phyloP scores from a whole-genome alignment of 2,329 filamentous ascomycete genomes.

The Aspergillus phoenicis region DNA sequence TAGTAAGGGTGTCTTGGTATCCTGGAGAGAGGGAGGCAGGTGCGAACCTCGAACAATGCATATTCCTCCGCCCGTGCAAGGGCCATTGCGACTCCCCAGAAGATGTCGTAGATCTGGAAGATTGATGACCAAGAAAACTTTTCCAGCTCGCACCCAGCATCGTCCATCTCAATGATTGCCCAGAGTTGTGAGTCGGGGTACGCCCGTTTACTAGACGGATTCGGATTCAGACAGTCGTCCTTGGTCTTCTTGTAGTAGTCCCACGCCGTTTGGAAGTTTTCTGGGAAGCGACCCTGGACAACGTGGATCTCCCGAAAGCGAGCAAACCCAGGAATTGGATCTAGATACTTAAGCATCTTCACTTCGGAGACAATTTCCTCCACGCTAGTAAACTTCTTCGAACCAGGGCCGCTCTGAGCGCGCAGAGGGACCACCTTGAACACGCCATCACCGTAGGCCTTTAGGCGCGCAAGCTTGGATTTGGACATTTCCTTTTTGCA shows the following conservation, averaged over 20 bases:
- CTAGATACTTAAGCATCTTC: conserved; percentile 59
- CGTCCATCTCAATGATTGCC: conserved; percentile 68
- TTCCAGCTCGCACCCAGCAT: conserved; percentile 63
- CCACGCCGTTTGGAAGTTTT: conserved; percentile 53
- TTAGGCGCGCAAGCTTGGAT: conserved; percentile 41
- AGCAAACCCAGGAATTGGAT: conserved; percentile 63
- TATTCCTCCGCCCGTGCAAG: conserved; percentile 63
- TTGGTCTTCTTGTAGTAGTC: conserved; percentile 43
- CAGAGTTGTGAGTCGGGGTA: conserved; percentile 62
- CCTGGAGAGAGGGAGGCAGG: too few relatives aligned
- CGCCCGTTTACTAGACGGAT: conserved; percentile 56
- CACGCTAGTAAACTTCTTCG: conserved; percentile 48
- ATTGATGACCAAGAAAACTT: conserved; percentile 45
- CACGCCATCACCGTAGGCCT: conserved; percentile 46
- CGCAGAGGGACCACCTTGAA: conserved; percentile 54
- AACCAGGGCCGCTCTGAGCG: conserved; percentile 43
- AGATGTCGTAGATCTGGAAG: conserved; percentile 63
- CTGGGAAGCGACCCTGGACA: conserved; percentile 58
- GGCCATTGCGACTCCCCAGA: conserved; percentile 66
- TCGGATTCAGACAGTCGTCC: conserved; percentile 56
- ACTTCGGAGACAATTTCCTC: conserved; percentile 54
- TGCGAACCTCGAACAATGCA: conserved; percentile 58
- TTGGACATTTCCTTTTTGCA: conserved; percentile 39
- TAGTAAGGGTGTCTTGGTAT: conserved; percentile 7
- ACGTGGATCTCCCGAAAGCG: conserved; percentile 62